phyloP scores from a whole-genome alignment of 108 stramenopile species.

The Skeletonema potamos region DNA sequence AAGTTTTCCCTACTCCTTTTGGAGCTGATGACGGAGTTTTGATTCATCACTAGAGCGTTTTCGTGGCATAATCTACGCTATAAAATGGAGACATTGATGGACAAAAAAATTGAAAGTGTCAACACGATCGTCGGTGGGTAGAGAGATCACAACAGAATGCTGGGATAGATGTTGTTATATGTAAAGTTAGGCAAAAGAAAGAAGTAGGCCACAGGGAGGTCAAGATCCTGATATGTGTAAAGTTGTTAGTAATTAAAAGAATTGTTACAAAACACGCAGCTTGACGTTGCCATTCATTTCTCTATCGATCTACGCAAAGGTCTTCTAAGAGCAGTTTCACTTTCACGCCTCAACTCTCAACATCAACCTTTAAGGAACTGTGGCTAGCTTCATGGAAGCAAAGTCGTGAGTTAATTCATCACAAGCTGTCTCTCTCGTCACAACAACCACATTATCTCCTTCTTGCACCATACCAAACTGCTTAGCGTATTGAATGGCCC shows the following conservation, averaged over 20 bases:
- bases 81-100: no score
- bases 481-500: constrained; percentile 63
- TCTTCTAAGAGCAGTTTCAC: not conserved
- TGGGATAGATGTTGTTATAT: constrained; percentile 14
- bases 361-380: constrained; percentile 40
- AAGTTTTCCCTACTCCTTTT: constrained; percentile 34
- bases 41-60: not conserved
- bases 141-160: not conserved
- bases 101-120: no score
- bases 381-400: constrained; percentile 60
- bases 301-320: not conserved
- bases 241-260: not conserved
- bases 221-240: not conserved
- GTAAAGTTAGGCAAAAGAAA: not conserved
- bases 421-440: constrained; percentile 44
- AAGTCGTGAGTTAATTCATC: constrained; percentile 41
- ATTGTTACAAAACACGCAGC: constrained; percentile 1
- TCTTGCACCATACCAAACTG: constrained; percentile 66
- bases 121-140: no score
- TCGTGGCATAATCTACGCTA: no score
- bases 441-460: constrained; percentile 71
- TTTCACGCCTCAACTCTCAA: not conserved
- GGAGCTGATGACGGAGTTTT: not conserved
- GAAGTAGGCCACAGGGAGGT: not conserved
- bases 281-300: not conserved